phyloP scores from a whole-genome alignment of 164 flowering plant species.

The Vitis cinerea region DNA sequence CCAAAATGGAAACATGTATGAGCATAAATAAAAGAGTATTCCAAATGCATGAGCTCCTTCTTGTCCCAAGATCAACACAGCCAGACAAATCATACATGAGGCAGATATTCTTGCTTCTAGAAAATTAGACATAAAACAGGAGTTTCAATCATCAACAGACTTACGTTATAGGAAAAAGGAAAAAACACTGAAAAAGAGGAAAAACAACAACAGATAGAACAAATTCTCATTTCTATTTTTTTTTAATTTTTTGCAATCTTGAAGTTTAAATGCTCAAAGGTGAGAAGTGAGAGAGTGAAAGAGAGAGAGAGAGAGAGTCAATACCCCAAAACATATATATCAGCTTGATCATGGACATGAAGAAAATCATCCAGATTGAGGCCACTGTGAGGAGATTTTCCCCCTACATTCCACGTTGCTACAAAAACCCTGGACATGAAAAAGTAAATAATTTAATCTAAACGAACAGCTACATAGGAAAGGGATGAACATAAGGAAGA shows the following conservation, averaged over 20 bases:
- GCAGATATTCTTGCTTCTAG: too few species aligned
- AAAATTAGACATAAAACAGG: too few species aligned
- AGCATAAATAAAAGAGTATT: not conserved
- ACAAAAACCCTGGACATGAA: slow-evolving; percentile 50
- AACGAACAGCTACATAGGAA: not conserved
- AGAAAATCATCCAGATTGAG: slow-evolving; percentile 63
- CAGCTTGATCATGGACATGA: slow-evolving; percentile 42
- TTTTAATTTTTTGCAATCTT: too few species aligned
- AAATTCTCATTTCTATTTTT: too few species aligned
- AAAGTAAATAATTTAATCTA: not conserved
- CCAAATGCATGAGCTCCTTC: not conserved
- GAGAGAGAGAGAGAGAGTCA: not conserved
- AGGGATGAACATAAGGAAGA: not conserved
- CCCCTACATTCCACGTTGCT: slow-evolving; percentile 89
- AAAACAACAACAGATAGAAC: too few species aligned
- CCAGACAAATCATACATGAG: too few species aligned
- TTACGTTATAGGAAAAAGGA: too few species aligned
- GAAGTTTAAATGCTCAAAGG: too few species aligned
- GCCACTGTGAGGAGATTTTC: slow-evolving; percentile 55
- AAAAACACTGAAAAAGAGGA: too few species aligned
- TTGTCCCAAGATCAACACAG: too few species aligned
- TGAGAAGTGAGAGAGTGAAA: not conserved
- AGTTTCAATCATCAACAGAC: too few species aligned
- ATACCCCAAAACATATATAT: slow-evolving; percentile 80
- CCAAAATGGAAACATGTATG: not conserved